These are phyloP conservation scores for Venturia effusa DNA, from an alignment of 2,329 filamentous ascomycete genomes.

Conservation along the genomic window DNA sequence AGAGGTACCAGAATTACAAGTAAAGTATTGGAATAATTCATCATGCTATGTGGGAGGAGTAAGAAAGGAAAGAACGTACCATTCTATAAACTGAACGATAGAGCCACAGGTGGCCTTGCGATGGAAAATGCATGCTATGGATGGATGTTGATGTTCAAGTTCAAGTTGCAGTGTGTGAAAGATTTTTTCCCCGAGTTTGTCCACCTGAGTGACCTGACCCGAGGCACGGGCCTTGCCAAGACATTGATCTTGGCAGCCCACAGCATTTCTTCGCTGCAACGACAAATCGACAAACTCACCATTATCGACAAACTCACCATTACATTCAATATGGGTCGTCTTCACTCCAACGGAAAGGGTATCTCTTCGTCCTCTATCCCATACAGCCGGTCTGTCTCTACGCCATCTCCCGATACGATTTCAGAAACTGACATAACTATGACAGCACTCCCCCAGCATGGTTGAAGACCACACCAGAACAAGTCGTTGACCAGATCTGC, in stretches of 20 bases:
- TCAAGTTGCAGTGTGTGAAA: neutral
- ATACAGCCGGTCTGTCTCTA: slow-evolving; percentile 3
- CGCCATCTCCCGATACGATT: slow-evolving; percentile 29
- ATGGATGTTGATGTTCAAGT: neutral
- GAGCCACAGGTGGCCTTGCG: neutral
- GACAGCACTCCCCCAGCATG: slow-evolving; percentile 66
- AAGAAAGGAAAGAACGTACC: neutral
- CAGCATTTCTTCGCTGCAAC: neutral
- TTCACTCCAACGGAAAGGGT: slow-evolving; percentile 98
- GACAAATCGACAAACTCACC: neutral
- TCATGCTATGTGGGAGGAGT: slow-evolving; percentile 47
- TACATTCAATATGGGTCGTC: slow-evolving; percentile 68
- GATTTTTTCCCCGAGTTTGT: neutral
- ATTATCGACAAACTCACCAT: neutral
- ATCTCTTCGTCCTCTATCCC: slow-evolving; percentile 48
- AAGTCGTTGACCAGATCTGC: slow-evolving; percentile 98
- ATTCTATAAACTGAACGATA: neutral
- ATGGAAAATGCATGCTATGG: neutral
- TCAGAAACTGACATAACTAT: slow-evolving; percentile 84
- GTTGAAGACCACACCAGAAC: slow-evolving; percentile 98
- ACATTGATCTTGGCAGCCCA: neutral
- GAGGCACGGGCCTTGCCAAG: neutral
- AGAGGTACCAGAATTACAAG: slow-evolving; percentile 87
- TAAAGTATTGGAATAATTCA: slow-evolving; percentile 38
- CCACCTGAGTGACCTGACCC: too few species aligned